A percentile compares a stretch with the other conserved stretches of the same genome.
phyloP scores from a whole-genome alignment of 2,329 filamentous ascomycete species.

The Sphaerostilbella broomeana region DNA sequence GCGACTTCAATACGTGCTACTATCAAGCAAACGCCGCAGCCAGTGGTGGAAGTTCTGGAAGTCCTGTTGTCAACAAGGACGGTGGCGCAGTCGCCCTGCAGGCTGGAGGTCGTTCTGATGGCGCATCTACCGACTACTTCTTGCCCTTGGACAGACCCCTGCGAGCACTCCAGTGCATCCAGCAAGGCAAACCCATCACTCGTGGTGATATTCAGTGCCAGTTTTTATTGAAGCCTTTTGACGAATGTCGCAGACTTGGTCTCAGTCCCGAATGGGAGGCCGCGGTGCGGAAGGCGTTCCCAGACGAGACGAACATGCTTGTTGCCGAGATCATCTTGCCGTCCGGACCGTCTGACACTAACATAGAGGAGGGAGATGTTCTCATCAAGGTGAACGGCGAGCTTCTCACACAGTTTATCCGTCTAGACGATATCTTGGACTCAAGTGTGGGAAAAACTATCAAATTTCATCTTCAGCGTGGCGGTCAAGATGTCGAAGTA shows the following conservation, averaged over 20 bases:
- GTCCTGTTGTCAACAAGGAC: slow-evolving; percentile 93
- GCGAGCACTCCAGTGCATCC: slow-evolving; percentile 80
- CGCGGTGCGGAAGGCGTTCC: slow-evolving; percentile 73
- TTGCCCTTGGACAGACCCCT: slow-evolving; percentile 85
- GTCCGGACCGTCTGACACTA: slow-evolving; percentile 76
- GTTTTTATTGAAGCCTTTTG: slow-evolving; percentile 94
- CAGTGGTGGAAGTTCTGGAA: slow-evolving; percentile 95
- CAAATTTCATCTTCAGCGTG: slow-evolving; percentile 76
- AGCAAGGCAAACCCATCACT: slow-evolving; percentile 65
- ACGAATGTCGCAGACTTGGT: slow-evolving; percentile 87
- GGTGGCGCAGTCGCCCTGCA: slow-evolving; percentile 88
- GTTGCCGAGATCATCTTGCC: slow-evolving; percentile 94
- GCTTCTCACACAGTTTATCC: slow-evolving; percentile 86
- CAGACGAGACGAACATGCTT: slow-evolving; percentile 92
- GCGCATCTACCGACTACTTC: slow-evolving; percentile 96
- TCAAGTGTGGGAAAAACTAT: slow-evolving; percentile 76
- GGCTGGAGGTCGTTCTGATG: slow-evolving; percentile 87
- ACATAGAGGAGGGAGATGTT: slow-evolving; percentile 91
- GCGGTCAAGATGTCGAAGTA: slow-evolving; percentile 79
- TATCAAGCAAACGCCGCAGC: slow-evolving; percentile 97
- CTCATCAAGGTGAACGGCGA: slow-evolving; percentile 89
- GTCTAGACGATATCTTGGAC: slow-evolving; percentile 85
- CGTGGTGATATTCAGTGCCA: slow-evolving; percentile 97
- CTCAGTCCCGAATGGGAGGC: slow-evolving; percentile 82
- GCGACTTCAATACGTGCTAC: slow-evolving; percentile 94